Percentiles rank a stretch among this genome's conserved stretches.
Evolutionary conservation across 2,329 filamentous ascomycete species (phyloP).

Genomic region (Calcarisporium arbuscula): DNA sequence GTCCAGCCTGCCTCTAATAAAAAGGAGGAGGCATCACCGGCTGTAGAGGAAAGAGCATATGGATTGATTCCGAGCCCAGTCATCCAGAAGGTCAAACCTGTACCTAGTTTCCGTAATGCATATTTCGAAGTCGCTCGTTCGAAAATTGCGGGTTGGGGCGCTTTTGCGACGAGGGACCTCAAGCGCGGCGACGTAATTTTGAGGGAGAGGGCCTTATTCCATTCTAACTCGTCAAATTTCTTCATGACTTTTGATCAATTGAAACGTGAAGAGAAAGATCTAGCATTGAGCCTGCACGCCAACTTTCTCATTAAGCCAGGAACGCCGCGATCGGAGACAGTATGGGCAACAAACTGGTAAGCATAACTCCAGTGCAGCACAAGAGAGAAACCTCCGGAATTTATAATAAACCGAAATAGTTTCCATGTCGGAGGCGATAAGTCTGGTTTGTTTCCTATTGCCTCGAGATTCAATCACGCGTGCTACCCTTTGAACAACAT

Average conservation of each 20-base stretch:
- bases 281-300: slow-evolving; percentile 32
- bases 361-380: slow-evolving; percentile 13
- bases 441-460: slow-evolving; percentile 41
- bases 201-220: slow-evolving; percentile 37
- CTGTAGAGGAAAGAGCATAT: no score
- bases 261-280: slow-evolving; percentile 17
- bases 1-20: no score
- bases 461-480: slow-evolving; percentile 53
- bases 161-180: slow-evolving; percentile 37
- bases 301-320: slow-evolving; percentile 22
- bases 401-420: no score
- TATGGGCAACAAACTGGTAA: slow-evolving; percentile 43
- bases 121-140: slow-evolving; percentile 36
- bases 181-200: slow-evolving; percentile 33
- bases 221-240: slow-evolving; percentile 20
- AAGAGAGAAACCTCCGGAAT: neutral
- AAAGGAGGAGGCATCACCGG: no score
- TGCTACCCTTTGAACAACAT: slow-evolving; percentile 39
- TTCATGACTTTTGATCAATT: slow-evolving; percentile 30
- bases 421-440: slow-evolving; percentile 18
- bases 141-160: slow-evolving; percentile 36
- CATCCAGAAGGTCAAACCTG: no score
- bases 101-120: slow-evolving; percentile 34
- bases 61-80: no score
- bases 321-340: slow-evolving; percentile 24